Evolutionary conservation across 768 basidiomycete genomes (phyloP).

Genomic region (Pulveroboletus sp.): DNA sequence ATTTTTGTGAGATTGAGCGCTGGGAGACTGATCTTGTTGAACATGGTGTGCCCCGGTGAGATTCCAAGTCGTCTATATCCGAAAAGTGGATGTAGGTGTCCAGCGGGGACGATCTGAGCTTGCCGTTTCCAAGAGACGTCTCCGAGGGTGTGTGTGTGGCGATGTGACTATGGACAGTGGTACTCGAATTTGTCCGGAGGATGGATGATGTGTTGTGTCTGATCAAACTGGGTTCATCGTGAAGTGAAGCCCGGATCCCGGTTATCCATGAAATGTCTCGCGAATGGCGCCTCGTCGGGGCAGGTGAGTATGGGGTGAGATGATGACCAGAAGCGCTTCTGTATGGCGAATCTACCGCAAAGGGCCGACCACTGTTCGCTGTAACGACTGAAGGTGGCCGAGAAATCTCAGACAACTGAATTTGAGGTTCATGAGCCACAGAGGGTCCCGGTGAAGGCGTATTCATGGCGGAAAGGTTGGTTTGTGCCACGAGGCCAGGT

Average conservation of each 20-base stretch:
- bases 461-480: conserved; percentile 14
- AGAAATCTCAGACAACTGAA: background rate
- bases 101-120: background rate
- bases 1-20: conserved; percentile 11
- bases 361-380: background rate
- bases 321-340: conserved; percentile 20
- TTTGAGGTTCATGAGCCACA: background rate
- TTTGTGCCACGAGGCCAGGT: background rate
- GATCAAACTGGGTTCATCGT: conserved; percentile 14
- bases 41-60: background rate
- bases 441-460: conserved; percentile 4
- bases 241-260: conserved; percentile 13
- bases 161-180: background rate
- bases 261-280: conserved; percentile 7
- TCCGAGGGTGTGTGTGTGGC: too few species aligned
- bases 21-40: conserved; percentile 12
- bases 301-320: conserved; percentile 14
- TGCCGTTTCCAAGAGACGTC: background rate
- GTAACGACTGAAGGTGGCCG: background rate
- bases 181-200: background rate
- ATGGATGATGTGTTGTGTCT: background rate
- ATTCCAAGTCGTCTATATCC: background rate
- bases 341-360: conserved; percentile 7
- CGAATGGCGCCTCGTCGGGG: conserved; percentile 10
- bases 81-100: background rate